Conservation (phyloP, 1,139 yeast species). For the Eremothecium cymbalariae region DNA sequence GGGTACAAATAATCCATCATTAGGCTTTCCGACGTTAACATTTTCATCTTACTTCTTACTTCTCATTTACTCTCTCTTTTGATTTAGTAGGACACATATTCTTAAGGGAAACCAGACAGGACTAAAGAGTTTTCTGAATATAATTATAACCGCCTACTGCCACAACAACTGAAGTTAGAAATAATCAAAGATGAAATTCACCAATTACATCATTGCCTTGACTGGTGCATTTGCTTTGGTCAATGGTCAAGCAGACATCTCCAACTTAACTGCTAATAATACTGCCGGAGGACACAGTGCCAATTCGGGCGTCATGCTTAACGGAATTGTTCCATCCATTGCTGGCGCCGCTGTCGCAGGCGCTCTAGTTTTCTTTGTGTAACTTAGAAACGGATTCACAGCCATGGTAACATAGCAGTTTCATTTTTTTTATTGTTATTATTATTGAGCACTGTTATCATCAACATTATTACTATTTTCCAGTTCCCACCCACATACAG, state of each 20-base stretch:
- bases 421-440: too few relatives aligned
- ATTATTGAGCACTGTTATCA: too few relatives aligned
- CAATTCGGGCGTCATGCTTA: constrained; percentile 13
- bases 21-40: not conserved
- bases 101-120: constrained; percentile 4
- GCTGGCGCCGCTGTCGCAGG: constrained; percentile 27
- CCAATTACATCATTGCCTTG: constrained; percentile 17
- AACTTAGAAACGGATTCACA: too few relatives aligned
- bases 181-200: constrained; percentile 18
- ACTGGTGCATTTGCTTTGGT: constrained; percentile 18
- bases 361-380: constrained; percentile 25
- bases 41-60: constrained; percentile 1
- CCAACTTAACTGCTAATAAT: constrained; percentile 7
- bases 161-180: not conserved
- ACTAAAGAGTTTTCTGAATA: constrained; percentile 3
- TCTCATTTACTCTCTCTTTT: not conserved
- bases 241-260: constrained; percentile 9
- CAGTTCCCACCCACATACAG: too few relatives aligned
- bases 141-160: not conserved
- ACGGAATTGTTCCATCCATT: constrained; percentile 15
- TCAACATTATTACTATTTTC: too few relatives aligned
- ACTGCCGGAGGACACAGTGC: constrained; percentile 10
- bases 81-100: constrained; percentile 2
- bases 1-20: constrained; percentile 3
- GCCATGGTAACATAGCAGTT: too few relatives aligned